Evolutionary conservation across 2,329 filamentous ascomycete genomes (phyloP).

Genomic region (Aspergillus neotritici): DNA sequence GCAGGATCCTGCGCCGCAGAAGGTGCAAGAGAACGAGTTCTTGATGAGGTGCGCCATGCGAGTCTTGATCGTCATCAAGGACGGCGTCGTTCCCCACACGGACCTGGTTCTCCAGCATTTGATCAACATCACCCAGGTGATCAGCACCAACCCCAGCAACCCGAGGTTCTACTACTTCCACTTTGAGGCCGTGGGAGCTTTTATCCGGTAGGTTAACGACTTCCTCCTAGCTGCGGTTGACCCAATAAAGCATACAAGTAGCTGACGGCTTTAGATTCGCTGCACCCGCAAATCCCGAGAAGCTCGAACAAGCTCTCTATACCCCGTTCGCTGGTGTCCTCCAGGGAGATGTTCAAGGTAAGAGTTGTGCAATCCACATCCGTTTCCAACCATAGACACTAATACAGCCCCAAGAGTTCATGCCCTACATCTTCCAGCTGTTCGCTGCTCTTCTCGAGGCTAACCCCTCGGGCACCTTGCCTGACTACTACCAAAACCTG

Average conservation of each 20-base stretch:
- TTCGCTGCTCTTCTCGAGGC: constrained; percentile 85
- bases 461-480: constrained; percentile 71
- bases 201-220: constrained; percentile 59
- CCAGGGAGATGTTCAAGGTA: constrained; percentile 72
- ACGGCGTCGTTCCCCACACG: constrained; percentile 66
- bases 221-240: neutral
- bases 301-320: constrained; percentile 77
- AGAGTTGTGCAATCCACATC: constrained; percentile 13
- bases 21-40: constrained; percentile 98
- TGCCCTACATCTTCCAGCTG: constrained; percentile 93
- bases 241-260: neutral
- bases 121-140: constrained; percentile 82
- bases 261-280: constrained; percentile 48
- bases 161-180: constrained; percentile 98
- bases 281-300: constrained; percentile 61
- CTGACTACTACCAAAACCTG: constrained; percentile 72
- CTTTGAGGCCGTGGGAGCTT: constrained; percentile 87
- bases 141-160: constrained; percentile 92
- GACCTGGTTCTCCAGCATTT: constrained; percentile 79
- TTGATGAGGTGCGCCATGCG: constrained; percentile 98
- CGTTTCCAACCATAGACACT: constrained; percentile 18
- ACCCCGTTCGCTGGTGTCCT: constrained; percentile 76
- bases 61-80: constrained; percentile 88
- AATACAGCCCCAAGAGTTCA: constrained; percentile 64
- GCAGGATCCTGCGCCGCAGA: constrained; percentile 74